Percentiles rank a stretch among this genome's conserved stretches.
Evolutionary conservation across 1,284 basidiomycete species (phyloP).

Genomic region (Hemileccinum hortonii): DNA sequence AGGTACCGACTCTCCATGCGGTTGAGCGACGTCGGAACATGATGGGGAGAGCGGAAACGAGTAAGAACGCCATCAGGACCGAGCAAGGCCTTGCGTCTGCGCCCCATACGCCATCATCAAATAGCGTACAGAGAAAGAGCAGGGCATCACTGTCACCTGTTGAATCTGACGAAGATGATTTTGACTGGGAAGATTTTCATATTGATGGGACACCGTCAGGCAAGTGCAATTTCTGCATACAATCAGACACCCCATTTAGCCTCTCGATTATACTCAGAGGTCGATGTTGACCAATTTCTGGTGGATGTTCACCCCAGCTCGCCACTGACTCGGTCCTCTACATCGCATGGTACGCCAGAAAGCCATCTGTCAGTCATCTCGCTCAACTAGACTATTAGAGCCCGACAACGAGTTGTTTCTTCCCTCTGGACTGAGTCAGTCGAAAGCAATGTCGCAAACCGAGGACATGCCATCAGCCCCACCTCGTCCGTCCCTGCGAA

Average conservation of each 20-base stretch:
- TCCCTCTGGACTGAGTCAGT: background rate
- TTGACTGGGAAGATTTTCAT: slow-evolving; percentile 36
- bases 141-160: slow-evolving; percentile 2
- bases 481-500: slow-evolving; percentile 21
- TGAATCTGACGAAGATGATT: slow-evolving; percentile 24
- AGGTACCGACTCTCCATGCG: slow-evolving; percentile 23
- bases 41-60: background rate
- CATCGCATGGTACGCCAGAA: slow-evolving; percentile 9
- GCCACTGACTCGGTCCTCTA: background rate
- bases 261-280: slow-evolving; percentile 13
- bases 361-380: background rate
- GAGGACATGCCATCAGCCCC: slow-evolving; percentile 8
- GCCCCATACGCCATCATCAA: background rate
- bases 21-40: slow-evolving; percentile 9
- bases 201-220: slow-evolving; percentile 26
- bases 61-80: background rate
- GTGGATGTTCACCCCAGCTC: slow-evolving; percentile 7
- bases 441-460: slow-evolving; percentile 10
- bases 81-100: background rate
- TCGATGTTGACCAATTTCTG: slow-evolving; percentile 24
- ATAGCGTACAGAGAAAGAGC: background rate
- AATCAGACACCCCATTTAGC: background rate
- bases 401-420: background rate
- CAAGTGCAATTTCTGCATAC: slow-evolving; percentile 1
- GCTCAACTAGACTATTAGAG: slow-evolving; percentile 1